Conservation (phyloP, 2,329 filamentous ascomycete genomes). For the Sphaerulina musiva region DNA sequence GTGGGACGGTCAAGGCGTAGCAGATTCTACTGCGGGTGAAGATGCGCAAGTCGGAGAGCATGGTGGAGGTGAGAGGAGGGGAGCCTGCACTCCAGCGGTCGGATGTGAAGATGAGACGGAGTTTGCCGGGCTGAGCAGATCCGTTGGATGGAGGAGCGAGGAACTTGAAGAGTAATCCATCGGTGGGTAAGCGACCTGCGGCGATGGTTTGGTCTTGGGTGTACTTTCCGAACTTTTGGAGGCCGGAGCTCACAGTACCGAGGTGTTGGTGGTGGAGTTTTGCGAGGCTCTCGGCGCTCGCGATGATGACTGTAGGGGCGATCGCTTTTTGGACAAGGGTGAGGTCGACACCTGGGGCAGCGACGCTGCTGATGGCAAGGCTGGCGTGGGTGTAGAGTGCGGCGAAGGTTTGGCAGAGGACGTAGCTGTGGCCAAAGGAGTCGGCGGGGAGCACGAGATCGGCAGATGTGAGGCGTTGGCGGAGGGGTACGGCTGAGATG, state of each 20-base stretch:
- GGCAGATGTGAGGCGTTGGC: slow-evolving; percentile 63
- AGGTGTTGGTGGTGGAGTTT: slow-evolving; percentile 59
- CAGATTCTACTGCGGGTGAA: slow-evolving; percentile 73
- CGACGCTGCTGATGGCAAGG: slow-evolving; percentile 81
- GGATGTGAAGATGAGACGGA: slow-evolving; percentile 74
- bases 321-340: slow-evolving; percentile 65
- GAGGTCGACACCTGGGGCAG: slow-evolving; percentile 65
- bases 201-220: slow-evolving; percentile 65
- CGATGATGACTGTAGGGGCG: slow-evolving; percentile 74
- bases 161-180: slow-evolving; percentile 56
- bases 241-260: slow-evolving; percentile 48
- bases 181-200: slow-evolving; percentile 65
- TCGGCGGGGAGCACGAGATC: slow-evolving; percentile 85
- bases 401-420: slow-evolving; percentile 70
- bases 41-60: slow-evolving; percentile 73
- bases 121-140: slow-evolving; percentile 60
- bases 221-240: slow-evolving; percentile 64
- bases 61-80: slow-evolving; percentile 59
- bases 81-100: slow-evolving; percentile 60
- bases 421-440: slow-evolving; percentile 70
- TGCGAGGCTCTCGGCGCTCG: slow-evolving; percentile 66
- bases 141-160: slow-evolving; percentile 48
- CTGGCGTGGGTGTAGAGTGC: slow-evolving; percentile 81
- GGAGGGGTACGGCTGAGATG: slow-evolving; percentile 65
- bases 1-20: slow-evolving; percentile 74